These are phyloP conservation scores for Beauveria australis DNA, from an alignment of 2,329 filamentous ascomycete species.

Conservation along the genomic window DNA sequence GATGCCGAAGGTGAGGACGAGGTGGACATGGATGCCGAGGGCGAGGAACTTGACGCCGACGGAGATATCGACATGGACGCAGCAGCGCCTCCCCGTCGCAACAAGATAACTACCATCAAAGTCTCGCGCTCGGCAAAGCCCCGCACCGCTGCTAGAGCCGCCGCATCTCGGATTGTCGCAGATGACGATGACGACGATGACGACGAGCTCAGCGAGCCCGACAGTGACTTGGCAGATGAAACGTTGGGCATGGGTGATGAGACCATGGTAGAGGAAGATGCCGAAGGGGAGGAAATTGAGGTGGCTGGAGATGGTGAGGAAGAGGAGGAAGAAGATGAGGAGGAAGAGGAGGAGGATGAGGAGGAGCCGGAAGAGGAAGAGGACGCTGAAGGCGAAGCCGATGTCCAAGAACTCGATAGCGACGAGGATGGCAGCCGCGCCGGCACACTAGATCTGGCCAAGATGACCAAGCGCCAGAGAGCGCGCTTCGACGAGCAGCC, in stretches of 20 bases:
- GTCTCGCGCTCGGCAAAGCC: constrained; percentile 29
- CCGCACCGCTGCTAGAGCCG: constrained; percentile 19
- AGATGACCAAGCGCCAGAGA: constrained; percentile 54
- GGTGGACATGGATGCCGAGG: constrained; percentile 30
- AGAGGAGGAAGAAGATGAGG: constrained; percentile 29
- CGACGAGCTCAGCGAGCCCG: constrained; percentile 46
- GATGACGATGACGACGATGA: constrained; percentile 39
- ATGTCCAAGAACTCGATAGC: constrained; percentile 30
- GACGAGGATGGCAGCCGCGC: constrained; percentile 38
- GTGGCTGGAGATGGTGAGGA: constrained; percentile 34
- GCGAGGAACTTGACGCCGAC: constrained; percentile 30
- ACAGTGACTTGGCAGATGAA: constrained; percentile 18
- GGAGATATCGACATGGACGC: constrained; percentile 37
- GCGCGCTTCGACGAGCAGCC: constrained; percentile 50
- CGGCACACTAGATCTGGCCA: constrained; percentile 46
- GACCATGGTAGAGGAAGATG: constrained; percentile 39
- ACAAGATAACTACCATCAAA: constrained; percentile 32
- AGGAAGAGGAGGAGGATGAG: constrained; percentile 28
- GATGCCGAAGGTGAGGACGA: constrained; percentile 28
- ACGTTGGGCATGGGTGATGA: constrained; percentile 31
- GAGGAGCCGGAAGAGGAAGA: constrained; percentile 30
- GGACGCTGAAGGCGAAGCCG: constrained; percentile 31
- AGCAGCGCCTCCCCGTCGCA: constrained; percentile 23
- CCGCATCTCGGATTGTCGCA: constrained; percentile 24
- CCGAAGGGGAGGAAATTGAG: constrained; percentile 34